Evolutionary conservation across 2,329 filamentous ascomycete species (phyloP).

Genomic region (Arachnomyces sp.): DNA sequence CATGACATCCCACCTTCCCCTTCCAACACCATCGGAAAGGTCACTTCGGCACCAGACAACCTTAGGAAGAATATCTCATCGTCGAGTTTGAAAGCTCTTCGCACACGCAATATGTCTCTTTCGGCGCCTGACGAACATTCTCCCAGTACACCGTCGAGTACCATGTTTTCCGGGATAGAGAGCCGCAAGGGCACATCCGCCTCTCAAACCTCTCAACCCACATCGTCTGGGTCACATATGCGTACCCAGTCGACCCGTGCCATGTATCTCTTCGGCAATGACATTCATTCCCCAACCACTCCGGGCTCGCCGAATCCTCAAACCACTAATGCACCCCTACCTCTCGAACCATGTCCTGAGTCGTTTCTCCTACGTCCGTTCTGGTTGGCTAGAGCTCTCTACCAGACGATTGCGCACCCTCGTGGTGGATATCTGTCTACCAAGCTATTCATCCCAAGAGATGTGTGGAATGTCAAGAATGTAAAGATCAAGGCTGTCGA

Average conservation of each 20-base stretch:
- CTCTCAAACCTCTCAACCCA: constrained; percentile 56
- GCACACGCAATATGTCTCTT: constrained; percentile 65
- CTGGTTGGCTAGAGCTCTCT: constrained; percentile 93
- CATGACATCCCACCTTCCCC: constrained; percentile 26
- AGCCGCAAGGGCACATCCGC: constrained; percentile 41
- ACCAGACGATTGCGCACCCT: constrained; percentile 85
- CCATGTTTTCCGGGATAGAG: constrained; percentile 51
- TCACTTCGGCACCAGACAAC: constrained; percentile 32
- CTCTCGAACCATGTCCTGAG: constrained; percentile 85
- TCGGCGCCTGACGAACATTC: constrained; percentile 56
- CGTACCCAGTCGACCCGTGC: too few species aligned
- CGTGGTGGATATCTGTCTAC: constrained; percentile 87
- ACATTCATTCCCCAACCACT: constrained; percentile 61
- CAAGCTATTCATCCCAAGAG: constrained; percentile 82
- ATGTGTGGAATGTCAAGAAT: constrained; percentile 89
- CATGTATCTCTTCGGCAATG: constrained; percentile 73
- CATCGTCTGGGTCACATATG: constrained; percentile 39
- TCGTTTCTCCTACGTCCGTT: constrained; percentile 88
- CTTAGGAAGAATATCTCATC: constrained; percentile 64
- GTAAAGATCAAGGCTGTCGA: constrained; percentile 88
- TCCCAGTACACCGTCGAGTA: constrained; percentile 66
- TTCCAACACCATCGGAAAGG: constrained; percentile 28
- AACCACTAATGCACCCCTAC: constrained; percentile 60
- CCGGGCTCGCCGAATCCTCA: constrained; percentile 60
- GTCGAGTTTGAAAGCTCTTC: constrained; percentile 63